A percentile compares a stretch with the other conserved stretches of the same genome.
Conservation (phyloP, 1,284 basidiomycete genomes). For the Ceratobasidium sp. region DNA sequence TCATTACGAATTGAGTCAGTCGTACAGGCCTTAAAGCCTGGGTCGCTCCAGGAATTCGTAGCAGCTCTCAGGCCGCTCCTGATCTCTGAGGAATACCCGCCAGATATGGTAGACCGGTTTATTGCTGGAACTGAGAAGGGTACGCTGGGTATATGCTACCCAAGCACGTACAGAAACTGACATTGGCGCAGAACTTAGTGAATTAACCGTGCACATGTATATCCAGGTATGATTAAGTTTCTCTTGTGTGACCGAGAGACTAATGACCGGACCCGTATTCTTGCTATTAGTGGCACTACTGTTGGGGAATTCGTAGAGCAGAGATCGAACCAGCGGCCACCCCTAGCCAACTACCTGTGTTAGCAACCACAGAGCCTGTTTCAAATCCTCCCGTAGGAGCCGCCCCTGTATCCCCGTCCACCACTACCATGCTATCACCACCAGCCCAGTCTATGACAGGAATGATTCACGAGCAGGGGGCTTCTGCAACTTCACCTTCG, state of each 20-base stretch:
- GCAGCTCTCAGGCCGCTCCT: constrained; percentile 38
- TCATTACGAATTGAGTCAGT: not conserved
- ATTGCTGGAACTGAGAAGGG: constrained; percentile 36
- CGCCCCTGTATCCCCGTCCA: constrained; percentile 12
- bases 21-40: not conserved
- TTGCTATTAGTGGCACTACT: no score
- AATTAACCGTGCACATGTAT: constrained; percentile 26
- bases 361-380: not conserved
- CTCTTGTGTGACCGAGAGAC: no score
- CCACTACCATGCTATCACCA: not conserved
- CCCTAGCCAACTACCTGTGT: constrained; percentile 1
- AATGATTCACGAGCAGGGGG: not conserved
- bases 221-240: constrained; percentile 22
- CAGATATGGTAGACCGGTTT: constrained; percentile 32
- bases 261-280: no score
- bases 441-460: constrained; percentile 6
- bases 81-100: constrained; percentile 5
- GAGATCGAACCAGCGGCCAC: not conserved
- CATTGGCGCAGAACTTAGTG: constrained; percentile 6
- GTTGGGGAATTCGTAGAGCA: no score
- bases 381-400: not conserved
- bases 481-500: not conserved
- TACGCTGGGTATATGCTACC: not conserved
- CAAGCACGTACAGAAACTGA: not conserved
- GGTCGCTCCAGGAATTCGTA: constrained; percentile 16